Conservation (phyloP, 2,329 filamentous ascomycete species). For the Penicillium sp. region DNA sequence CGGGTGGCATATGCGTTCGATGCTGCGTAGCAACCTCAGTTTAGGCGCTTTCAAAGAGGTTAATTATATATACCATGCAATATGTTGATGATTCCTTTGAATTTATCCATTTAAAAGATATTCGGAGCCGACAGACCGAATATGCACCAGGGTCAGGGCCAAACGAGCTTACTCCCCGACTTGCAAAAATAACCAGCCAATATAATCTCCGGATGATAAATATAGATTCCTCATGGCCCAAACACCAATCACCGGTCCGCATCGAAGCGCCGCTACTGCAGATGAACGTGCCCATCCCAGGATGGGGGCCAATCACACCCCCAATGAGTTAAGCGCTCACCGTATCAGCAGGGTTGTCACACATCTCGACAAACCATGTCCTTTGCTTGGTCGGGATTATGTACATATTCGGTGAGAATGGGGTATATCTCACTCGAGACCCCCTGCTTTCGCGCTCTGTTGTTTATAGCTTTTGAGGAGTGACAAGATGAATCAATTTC, state of each 20-base stretch:
- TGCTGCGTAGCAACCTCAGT: not conserved
- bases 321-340: slow-evolving; percentile 30
- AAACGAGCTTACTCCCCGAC: not conserved
- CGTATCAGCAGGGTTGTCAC: slow-evolving; percentile 25
- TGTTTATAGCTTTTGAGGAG: slow-evolving; percentile 4
- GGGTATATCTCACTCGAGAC: slow-evolving; percentile 23
- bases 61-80: not conserved
- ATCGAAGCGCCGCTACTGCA: slow-evolving; percentile 24
- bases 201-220: slow-evolving; percentile 1
- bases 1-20: not conserved
- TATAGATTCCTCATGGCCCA: not conserved
- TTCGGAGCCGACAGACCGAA: not conserved
- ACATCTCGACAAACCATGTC: slow-evolving; percentile 6
- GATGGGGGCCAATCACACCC: slow-evolving; percentile 21
- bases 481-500: slow-evolving; percentile 37
- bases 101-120: not conserved
- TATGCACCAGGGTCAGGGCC: not conserved
- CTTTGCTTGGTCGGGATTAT: slow-evolving; percentile 2
- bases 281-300: slow-evolving; percentile 14
- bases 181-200: slow-evolving; percentile 3
- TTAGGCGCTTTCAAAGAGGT: not conserved
- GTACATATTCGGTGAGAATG: slow-evolving; percentile 3
- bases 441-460: slow-evolving; percentile 15
- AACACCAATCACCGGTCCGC: slow-evolving; percentile 13
- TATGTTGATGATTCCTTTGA: not conserved